These are phyloP conservation scores for Boletus insuetus DNA, from an alignment of 768 basidiomycete genomes.

Conservation along the genomic window DNA sequence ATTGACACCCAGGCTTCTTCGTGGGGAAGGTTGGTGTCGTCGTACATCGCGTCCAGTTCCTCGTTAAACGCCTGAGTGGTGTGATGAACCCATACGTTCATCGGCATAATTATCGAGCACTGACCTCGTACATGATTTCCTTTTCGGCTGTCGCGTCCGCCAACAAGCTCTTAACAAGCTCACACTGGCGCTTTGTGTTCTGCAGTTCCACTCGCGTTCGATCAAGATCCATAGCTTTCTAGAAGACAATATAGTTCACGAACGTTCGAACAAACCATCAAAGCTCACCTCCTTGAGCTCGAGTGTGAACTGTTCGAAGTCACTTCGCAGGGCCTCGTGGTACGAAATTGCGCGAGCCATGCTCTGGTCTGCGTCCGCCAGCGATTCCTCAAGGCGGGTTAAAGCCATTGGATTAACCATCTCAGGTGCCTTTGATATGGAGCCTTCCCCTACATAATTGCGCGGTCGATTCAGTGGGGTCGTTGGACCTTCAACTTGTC, in stretches of 20 bases:
- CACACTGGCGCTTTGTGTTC: conserved; percentile 69
- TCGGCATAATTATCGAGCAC: conserved; percentile 15
- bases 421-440: conserved; percentile 16
- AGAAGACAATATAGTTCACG: neutral
- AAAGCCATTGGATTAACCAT: conserved; percentile 12
- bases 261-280: neutral
- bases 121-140: conserved; percentile 90
- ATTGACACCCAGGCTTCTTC: conserved; percentile 83
- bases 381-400: conserved; percentile 45
- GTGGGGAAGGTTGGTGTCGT: conserved; percentile 76
- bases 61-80: conserved; percentile 81
- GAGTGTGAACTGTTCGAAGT: conserved; percentile 46
- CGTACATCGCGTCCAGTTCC: conserved; percentile 89
- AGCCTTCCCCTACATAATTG: conserved; percentile 28
- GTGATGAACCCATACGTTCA: neutral
- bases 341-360: conserved; percentile 49
- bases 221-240: conserved; percentile 67
- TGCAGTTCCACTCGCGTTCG: conserved; percentile 62
- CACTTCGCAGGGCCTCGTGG: conserved; percentile 54
- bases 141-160: conserved; percentile 81
- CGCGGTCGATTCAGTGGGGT: conserved; percentile 49
- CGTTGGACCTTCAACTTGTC: conserved; percentile 46
- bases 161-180: conserved; percentile 74
- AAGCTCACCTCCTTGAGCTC: conserved; percentile 58
- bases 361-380: conserved; percentile 55